Evolutionary conservation across 1,284 basidiomycete species (phyloP), one percentile per base, ranked within the genome.

Genomic region (Austroboletus novae-zelandiae): DNA sequence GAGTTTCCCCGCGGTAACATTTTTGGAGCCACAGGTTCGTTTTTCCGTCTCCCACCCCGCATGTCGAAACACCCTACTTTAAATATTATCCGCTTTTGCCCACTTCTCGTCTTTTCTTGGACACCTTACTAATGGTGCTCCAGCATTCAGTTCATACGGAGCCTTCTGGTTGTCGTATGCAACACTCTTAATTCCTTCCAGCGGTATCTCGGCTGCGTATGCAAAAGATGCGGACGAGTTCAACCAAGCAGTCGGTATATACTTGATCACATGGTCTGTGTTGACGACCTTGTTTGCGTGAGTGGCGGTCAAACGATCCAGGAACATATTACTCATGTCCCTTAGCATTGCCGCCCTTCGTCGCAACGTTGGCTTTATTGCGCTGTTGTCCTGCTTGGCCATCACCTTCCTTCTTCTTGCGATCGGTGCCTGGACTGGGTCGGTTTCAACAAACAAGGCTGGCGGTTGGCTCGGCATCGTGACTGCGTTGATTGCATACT

Each of bases 111-210:
- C 25, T 40, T 18, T 42, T 42, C 3, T 27, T 27, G 8, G 25
- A 27, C 25, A 25, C 36, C 43, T 46, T 45, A 39, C 54, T 54
- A 20, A 53, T 1, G 27, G 1, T 41, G 3, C 4, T 27, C 1
- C 25, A 77, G 94, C 91, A 0, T 93, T 94, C 75, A 74, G 84
- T 0, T 84, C 84, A 2, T 94, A 89, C 60, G 91, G 90, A 50
- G 84, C 82, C 2, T 94, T 93, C 75, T 92, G 90, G 90, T 71
- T 91, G 69, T 89, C 87, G 4, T 91, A 82, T 50, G 86, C 79
- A 9, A 74, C 79, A 0, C 79, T 88, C 54, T 70, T 84, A 61
- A 77, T 86, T 53, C 89, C 89, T 18, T 74, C 74, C 34, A 79
- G 76, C 5, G 84, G 82, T 8, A 77, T 95, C 50, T 40, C 68